A percentile compares a stretch with the other conserved stretches of the same genome.
Evolutionary conservation across 2,329 filamentous ascomycete genomes (phyloP).

Genomic region (Venturia carpophila): DNA sequence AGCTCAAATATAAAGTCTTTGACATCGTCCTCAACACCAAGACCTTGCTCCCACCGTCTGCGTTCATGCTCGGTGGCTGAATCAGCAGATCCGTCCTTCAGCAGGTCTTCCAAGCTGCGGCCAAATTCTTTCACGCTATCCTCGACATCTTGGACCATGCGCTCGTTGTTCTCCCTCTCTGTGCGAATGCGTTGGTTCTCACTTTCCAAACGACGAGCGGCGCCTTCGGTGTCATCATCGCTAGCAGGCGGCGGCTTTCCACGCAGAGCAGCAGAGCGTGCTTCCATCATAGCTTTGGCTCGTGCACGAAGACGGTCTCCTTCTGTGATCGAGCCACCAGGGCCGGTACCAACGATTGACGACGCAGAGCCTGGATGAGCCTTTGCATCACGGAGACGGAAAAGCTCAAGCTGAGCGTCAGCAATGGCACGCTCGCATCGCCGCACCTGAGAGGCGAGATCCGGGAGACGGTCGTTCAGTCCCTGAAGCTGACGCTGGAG

Average conservation of each 20-base stretch:
- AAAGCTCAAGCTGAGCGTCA: conserved; percentile 83
- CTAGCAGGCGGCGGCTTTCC: conserved; percentile 68
- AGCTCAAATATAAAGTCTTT: conserved; percentile 97
- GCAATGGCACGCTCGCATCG: conserved; percentile 87
- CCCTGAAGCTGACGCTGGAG: conserved; percentile 84
- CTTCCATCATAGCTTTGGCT: conserved; percentile 98
- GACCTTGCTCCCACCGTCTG: conserved; percentile 88
- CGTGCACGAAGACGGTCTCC: conserved; percentile 89
- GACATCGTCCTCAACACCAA: conserved; percentile 94
- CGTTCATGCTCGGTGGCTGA: conserved; percentile 80
- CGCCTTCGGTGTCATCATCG: conserved; percentile 64
- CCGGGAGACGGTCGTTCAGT: conserved; percentile 80
- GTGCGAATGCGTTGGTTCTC: conserved; percentile 73
- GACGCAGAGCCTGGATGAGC: conserved; percentile 74
- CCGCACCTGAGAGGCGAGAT: conserved; percentile 85
- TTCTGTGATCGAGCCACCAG: conserved; percentile 83
- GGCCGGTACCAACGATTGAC: conserved; percentile 83
- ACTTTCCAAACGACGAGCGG: conserved; percentile 78
- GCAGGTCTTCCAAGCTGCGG: conserved; percentile 71
- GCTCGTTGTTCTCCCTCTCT: conserved; percentile 89
- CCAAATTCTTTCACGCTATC: conserved; percentile 89
- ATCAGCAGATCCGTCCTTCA: conserved; percentile 72
- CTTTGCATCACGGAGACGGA: conserved; percentile 88
- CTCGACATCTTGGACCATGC: conserved; percentile 94
- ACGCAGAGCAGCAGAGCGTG: conserved; percentile 83